phyloP scores from a whole-genome alignment of 495 filamentous ascomycete species.

The Hyaloscypha hepaticicola region DNA sequence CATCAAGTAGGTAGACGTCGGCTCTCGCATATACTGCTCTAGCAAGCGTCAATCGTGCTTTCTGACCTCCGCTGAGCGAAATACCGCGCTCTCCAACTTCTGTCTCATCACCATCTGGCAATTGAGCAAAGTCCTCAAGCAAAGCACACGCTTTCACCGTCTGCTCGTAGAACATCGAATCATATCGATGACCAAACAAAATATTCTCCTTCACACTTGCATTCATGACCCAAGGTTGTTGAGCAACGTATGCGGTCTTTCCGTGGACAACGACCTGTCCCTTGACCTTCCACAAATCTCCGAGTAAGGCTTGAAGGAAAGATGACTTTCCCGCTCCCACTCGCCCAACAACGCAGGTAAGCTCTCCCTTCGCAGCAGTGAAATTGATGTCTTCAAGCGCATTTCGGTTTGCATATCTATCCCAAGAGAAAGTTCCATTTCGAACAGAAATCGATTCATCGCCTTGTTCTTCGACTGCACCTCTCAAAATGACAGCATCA shows the following conservation, averaged over 20 bases:
- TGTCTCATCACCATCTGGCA: conserved; percentile 95
- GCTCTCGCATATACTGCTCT: conserved; percentile 95
- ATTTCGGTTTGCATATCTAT: conserved; percentile 65
- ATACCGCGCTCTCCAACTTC: conserved; percentile 97
- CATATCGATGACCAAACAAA: conserved; percentile 92
- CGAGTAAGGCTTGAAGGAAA: conserved; percentile 80
- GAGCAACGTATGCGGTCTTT: conserved; percentile 83
- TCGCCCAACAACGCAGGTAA: conserved; percentile 91
- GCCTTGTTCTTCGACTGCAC: conserved; percentile 63
- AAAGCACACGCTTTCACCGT: conserved; percentile 94
- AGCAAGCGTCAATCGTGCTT: conserved; percentile 91
- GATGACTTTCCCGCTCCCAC: conserved; percentile 96
- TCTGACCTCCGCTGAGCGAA: conserved; percentile 94
- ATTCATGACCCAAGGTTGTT: conserved; percentile 97
- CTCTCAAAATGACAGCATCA: conserved; percentile 72
- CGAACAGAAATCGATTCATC: conserved; percentile 83
- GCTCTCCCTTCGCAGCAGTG: conserved; percentile 82
- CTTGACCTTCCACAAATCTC: conserved; percentile 86
- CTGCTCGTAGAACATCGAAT: conserved; percentile 90
- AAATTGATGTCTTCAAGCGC: conserved; percentile 79
- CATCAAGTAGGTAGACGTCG: conserved; percentile 95
- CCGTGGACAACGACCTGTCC: conserved; percentile 84
- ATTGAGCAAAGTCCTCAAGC: conserved; percentile 82
- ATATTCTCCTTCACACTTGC: conserved; percentile 96
- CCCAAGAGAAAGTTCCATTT: conserved; percentile 93